Conservation (phyloP, 2,329 filamentous ascomycete species). For the Amauroascus verrucosus region DNA sequence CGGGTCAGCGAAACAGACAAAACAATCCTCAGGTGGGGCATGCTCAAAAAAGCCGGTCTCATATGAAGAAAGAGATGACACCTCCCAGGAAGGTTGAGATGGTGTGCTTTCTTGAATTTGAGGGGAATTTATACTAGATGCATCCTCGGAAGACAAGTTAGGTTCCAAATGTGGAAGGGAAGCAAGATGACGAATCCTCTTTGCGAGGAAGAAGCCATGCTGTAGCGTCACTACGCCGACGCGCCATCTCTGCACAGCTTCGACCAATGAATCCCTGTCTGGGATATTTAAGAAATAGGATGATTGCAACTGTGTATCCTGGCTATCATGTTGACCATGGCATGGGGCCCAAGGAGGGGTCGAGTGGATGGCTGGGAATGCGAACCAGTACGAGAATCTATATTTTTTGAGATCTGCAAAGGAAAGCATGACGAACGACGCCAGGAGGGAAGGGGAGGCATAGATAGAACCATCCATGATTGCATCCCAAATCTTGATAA, state of each 20-base stretch:
- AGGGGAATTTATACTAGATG: background rate
- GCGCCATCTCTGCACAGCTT: constrained; percentile 77
- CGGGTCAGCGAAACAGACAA: constrained; percentile 79
- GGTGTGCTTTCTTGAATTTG: background rate
- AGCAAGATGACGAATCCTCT: constrained; percentile 47
- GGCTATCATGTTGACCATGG: constrained; percentile 37
- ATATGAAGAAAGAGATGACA: constrained; percentile 65
- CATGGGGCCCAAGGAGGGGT: constrained; percentile 58
- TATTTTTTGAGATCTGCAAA: constrained; percentile 97
- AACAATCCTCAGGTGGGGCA: constrained; percentile 61
- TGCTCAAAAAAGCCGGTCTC: constrained; percentile 80
- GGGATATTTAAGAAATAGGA: constrained; percentile 45
- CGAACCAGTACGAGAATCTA: constrained; percentile 96
- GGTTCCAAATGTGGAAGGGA: background rate
- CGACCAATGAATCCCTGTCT: constrained; percentile 71
- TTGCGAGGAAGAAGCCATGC: constrained; percentile 92
- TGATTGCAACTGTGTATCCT: constrained; percentile 3
- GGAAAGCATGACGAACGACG: constrained; percentile 79
- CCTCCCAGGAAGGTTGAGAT: constrained; percentile 48
- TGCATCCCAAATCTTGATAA: constrained; percentile 77
- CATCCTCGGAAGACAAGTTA: background rate
- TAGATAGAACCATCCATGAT: constrained; percentile 96
- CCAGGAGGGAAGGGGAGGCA: constrained; percentile 80
- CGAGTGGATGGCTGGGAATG: constrained; percentile 85
- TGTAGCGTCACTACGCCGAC: constrained; percentile 72